phyloP scores from a whole-genome alignment of 768 basidiomycete species.

The Boletus patriciae region DNA sequence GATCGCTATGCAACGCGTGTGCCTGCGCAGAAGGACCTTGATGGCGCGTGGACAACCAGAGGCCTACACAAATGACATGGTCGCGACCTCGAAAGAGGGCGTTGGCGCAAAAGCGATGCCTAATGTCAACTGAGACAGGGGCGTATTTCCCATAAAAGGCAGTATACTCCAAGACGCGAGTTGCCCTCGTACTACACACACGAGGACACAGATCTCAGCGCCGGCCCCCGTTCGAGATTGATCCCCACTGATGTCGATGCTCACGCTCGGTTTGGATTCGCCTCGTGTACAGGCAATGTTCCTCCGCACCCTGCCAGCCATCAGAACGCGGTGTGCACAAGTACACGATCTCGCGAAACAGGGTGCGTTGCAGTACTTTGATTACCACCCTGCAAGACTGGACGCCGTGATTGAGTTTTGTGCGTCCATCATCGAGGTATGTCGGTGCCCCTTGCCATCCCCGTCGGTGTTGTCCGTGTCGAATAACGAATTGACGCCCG shows the following conservation, averaged over 20 bases:
- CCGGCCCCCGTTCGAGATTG: too few relatives aligned
- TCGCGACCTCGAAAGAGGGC: too few relatives aligned
- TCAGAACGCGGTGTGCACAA: constrained; percentile 77
- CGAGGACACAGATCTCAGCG: too few relatives aligned
- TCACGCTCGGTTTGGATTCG: background rate
- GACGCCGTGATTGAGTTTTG: constrained; percentile 70
- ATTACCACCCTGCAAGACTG: constrained; percentile 79
- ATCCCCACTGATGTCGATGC: background rate
- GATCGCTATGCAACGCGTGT: too few relatives aligned
- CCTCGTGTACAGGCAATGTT: constrained; percentile 48
- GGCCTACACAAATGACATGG: too few relatives aligned
- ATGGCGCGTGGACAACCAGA: too few relatives aligned
- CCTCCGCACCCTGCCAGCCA: constrained; percentile 84
- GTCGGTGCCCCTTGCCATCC: constrained; percentile 13
- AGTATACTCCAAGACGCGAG: too few relatives aligned
- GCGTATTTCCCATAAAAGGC: constrained; percentile 8
- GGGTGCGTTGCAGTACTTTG: constrained; percentile 81
- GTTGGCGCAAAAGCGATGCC: too few relatives aligned
- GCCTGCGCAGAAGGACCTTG: too few relatives aligned
- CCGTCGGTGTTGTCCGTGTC: too few relatives aligned
- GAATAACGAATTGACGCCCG: background rate
- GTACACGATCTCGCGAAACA: constrained; percentile 77
- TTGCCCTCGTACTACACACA: too few relatives aligned
- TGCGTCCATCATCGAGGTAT: constrained; percentile 73
- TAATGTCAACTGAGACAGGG: constrained; percentile 3